These are phyloP conservation scores for Colletotrichum brevisporum DNA, from an alignment of 2,329 filamentous ascomycete genomes.

Conservation along the genomic window DNA sequence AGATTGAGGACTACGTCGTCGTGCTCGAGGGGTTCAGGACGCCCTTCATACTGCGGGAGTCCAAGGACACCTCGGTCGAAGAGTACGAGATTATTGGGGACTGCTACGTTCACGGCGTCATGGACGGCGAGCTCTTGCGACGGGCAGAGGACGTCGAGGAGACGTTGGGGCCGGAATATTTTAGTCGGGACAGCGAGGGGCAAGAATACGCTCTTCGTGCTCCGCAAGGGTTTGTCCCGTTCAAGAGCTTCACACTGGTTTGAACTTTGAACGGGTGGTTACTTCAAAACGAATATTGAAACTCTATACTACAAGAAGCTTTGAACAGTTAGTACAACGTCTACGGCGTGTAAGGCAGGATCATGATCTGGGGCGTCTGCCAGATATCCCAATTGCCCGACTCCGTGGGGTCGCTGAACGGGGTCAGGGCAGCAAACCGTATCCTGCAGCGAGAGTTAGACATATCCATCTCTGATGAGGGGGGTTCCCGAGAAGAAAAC, in stretches of 20 bases:
- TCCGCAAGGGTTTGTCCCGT: conserved; percentile 14
- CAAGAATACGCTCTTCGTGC: conserved; percentile 2
- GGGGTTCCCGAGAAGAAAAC: no score
- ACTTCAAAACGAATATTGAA: neutral
- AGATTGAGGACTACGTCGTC: conserved; percentile 47
- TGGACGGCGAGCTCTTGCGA: conserved; percentile 14
- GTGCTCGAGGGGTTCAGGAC: conserved; percentile 51
- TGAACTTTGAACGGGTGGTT: neutral
- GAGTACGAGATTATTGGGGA: conserved; percentile 11
- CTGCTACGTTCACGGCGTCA: conserved; percentile 19
- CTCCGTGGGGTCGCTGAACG: conserved; percentile 44
- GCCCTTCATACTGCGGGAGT: conserved; percentile 49
- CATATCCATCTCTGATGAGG: no score
- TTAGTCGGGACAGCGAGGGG: conserved; percentile 1
- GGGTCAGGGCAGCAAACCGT: conserved; percentile 46
- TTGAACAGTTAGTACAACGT: no score
- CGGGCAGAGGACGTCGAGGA: neutral
- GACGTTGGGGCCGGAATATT: neutral
- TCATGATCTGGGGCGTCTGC: conserved; percentile 40
- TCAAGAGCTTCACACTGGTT: neutral
- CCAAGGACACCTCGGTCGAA: neutral
- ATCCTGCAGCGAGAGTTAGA: conserved; percentile 19
- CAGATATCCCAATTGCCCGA: conserved; percentile 46
- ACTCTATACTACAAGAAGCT: neutral
- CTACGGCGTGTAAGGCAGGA: conserved; percentile 23